phyloP scores from a whole-genome alignment of 768 basidiomycete genomes.

The Pleurotus giganteus region DNA sequence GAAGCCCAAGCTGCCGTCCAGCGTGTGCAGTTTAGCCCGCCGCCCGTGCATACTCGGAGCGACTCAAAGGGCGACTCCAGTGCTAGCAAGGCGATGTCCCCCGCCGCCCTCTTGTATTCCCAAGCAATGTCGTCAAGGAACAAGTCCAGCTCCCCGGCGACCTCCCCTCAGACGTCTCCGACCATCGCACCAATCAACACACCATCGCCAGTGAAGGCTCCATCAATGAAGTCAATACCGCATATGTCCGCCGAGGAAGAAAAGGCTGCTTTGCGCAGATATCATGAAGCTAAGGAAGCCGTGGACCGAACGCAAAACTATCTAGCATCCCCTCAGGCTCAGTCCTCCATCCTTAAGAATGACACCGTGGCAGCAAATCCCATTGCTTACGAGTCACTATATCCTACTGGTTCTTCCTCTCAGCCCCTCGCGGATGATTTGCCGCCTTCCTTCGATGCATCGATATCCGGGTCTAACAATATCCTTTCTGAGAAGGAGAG shows the following conservation, averaged over 20 bases:
- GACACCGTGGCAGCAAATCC: constrained; percentile 31
- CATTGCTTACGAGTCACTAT: constrained; percentile 63
- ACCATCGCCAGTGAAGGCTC: constrained; percentile 9
- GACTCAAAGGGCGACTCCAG: constrained; percentile 16
- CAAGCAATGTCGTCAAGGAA: constrained; percentile 30
- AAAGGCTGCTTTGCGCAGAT: constrained; percentile 66
- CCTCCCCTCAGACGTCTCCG: constrained; percentile 15
- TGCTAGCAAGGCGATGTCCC: constrained; percentile 12
- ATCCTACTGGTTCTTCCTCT: constrained; percentile 37
- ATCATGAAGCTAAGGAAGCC: constrained; percentile 69
- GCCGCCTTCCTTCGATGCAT: constrained; percentile 53
- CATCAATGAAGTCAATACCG: constrained; percentile 26
- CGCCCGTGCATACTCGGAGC: constrained; percentile 22
- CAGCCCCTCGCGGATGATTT: constrained; percentile 31
- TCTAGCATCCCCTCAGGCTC: constrained; percentile 13
- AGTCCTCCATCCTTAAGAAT: background rate
- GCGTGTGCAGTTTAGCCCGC: constrained; percentile 43
- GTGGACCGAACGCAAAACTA: constrained; percentile 57
- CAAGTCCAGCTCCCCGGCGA: constrained; percentile 15
- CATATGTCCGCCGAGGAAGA: constrained; percentile 71
- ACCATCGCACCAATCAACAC: background rate
- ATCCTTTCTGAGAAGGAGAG: constrained; percentile 67
- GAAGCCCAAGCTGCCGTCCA: constrained; percentile 66
- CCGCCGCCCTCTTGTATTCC: constrained; percentile 24
- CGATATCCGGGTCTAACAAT: constrained; percentile 32